Evolutionary conservation across 2,329 filamentous ascomycete genomes (phyloP), one percentile per base, ranked within the genome.

Genomic region (Pseudocercospora crystallina): DNA sequence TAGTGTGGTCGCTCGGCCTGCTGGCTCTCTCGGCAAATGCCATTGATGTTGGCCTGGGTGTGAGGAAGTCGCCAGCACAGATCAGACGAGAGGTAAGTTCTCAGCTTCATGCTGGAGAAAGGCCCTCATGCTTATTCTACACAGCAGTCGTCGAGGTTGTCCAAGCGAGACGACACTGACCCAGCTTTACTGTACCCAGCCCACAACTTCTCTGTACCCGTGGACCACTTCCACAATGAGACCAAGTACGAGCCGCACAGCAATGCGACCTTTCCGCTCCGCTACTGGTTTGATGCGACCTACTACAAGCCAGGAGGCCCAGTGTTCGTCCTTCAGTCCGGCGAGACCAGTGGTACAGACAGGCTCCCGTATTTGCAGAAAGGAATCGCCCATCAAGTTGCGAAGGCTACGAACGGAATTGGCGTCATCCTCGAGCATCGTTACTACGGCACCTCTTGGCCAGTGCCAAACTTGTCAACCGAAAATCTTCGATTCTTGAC

Each of bases 211-310:
- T 76, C 77, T 0, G 76, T 80, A 1, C 81, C 80, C 0, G 75
- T 95, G 31, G 89, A 95, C 68, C 88, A 94, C 65, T 95, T 94
- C 72, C 87, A 87, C 70, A 89, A 92, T 63, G 85, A 90, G 47
- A 80, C 83, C 2, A 74, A 77, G 42, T 95, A 95, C 65, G 87
- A 85, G 67, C 89, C 90, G 32, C 89, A 95, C 68, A 82, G 79
- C 8, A 74, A 86, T 59, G 84, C 69, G 20, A 80, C 72, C 1
- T 95, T 90, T 69, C 70, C 81, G 15, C 73, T 92, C 41, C 81
- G 89, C 9, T 95, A 94, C 73, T 95, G 86, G 86, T 90, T 92
- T 61, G 89, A 95, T 64, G 82, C 84, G 1, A 80, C 79, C 38
- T 79, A 87, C 72, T 95, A 95, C 72, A 78, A 84, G 65, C 73